phyloP scores from a whole-genome alignment of 2,329 filamentous ascomycete species.

The Blastomyces parvus region DNA sequence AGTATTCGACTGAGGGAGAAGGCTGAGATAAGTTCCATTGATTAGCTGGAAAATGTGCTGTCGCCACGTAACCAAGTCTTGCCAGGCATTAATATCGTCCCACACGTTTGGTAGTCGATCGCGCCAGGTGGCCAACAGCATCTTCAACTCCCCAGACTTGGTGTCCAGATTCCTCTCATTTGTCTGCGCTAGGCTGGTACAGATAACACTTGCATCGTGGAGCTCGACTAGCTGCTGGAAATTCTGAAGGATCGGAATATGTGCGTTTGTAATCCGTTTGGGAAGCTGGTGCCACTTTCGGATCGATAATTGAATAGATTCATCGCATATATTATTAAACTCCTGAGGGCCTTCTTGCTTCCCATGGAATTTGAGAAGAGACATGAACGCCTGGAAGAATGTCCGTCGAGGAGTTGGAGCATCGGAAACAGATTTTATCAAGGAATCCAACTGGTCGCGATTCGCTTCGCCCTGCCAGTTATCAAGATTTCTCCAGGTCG shows the following conservation, averaged over 20 bases:
- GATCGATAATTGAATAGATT: conserved; percentile 94
- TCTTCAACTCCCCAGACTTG: conserved; percentile 91
- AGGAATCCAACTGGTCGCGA: conserved; percentile 77
- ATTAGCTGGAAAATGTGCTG: conserved; percentile 98
- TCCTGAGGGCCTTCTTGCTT: conserved; percentile 72
- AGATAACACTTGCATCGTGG: conserved; percentile 95
- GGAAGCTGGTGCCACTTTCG: conserved; percentile 99
- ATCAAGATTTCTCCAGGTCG: conserved; percentile 90
- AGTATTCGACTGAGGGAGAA: conserved; percentile 74
- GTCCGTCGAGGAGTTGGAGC: conserved; percentile 85
- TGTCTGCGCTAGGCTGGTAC: conserved; percentile 76
- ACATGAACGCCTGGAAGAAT: conserved; percentile 99
- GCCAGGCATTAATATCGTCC: conserved; percentile 99
- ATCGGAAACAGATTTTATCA: conserved; percentile 96
- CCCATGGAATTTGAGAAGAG: conserved; percentile 83
- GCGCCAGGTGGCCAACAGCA: conserved; percentile 88
- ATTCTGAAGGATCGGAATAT: conserved; percentile 89
- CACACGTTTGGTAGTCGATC: conserved; percentile 94
- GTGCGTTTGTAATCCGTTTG: conserved; percentile 81
- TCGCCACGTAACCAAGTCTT: conserved; percentile 98
- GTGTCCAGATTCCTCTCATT: conserved; percentile 76
- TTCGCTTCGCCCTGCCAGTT: conserved; percentile 84
- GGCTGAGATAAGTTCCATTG: conserved; percentile 80
- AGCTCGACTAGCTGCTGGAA: conserved; percentile 97
- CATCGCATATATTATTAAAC: conserved; percentile 85